Percentiles rank a stretch among this genome's conserved stretches.
Conservation (phyloP, 163 green algal species). For the Scenedesmus sp. region DNA sequence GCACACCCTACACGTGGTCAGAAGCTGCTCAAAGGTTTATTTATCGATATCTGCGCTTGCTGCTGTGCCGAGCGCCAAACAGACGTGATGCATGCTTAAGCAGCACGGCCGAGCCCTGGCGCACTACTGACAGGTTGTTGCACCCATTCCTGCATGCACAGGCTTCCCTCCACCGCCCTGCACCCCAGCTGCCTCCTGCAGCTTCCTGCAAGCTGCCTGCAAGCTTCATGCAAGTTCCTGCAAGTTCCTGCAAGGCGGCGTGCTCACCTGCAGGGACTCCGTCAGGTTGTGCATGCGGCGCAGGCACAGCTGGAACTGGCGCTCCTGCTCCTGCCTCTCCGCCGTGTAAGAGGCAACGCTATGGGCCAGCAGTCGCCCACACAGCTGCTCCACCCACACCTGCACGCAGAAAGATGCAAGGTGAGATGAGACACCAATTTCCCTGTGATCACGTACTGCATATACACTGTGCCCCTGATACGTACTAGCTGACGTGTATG, state of each 20-base stretch:
- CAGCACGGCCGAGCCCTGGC: no score
- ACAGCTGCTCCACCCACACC: constrained; percentile 53
- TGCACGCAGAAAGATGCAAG: neutral
- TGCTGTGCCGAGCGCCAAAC: no score
- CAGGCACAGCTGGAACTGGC: neutral
- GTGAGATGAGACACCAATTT: neutral
- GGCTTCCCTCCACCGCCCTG: no score
- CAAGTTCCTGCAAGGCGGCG: neutral
- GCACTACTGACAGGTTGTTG: no score
- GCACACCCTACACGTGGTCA: no score
- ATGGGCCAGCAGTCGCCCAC: constrained; percentile 30
- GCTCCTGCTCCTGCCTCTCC: constrained; percentile 11
- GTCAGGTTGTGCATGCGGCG: constrained; percentile 23
- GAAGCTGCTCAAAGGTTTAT: no score
- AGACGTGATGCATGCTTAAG: no score
- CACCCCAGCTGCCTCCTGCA: neutral
- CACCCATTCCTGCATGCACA: no score
- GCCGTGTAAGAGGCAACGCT: neutral
- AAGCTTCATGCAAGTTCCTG: neutral
- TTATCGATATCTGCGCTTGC: no score
- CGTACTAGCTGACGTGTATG: no score
- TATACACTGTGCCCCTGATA: no score
- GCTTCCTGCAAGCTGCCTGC: neutral
- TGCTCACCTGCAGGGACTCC: constrained; percentile 6
- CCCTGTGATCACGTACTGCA: neutral